Conservation (phyloP, 2,329 filamentous ascomycete species). For the Anisogramma anomala region DNA sequence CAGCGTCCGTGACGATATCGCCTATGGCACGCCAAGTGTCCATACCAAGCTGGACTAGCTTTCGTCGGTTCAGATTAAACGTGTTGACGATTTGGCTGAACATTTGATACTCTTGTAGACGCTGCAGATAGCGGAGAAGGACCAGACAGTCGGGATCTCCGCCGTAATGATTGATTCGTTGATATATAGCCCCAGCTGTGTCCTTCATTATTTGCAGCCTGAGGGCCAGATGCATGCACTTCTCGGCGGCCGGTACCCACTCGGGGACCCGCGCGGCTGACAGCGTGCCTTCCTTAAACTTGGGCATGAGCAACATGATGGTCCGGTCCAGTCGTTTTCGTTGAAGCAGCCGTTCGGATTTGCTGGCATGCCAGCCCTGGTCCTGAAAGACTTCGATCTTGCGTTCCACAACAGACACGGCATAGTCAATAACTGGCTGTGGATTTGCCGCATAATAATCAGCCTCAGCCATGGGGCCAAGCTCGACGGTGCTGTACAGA, state of each 20-base stretch:
- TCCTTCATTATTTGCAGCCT: constrained; percentile 14
- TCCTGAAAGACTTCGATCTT: neutral
- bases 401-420: constrained; percentile 15
- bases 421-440: constrained; percentile 22
- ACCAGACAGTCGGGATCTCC: constrained; percentile 18
- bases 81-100: constrained; percentile 23
- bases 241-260: constrained; percentile 10
- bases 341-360: neutral
- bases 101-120: constrained; percentile 21
- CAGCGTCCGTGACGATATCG: constrained; percentile 23
- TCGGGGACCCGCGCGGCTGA: neutral
- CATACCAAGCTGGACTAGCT: constrained; percentile 11
- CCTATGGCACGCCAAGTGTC: constrained; percentile 17
- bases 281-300: constrained; percentile 18
- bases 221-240: constrained; percentile 18
- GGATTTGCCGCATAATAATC: constrained; percentile 27
- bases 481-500: constrained; percentile 19
- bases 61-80: constrained; percentile 23
- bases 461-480: constrained; percentile 22
- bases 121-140: constrained; percentile 22
- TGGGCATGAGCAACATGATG: constrained; percentile 23
- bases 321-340: constrained; percentile 17
- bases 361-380: neutral
- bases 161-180: constrained; percentile 20
- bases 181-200: constrained; percentile 22